These are phyloP conservation scores for Tylopilus plumbeoviolaceoides DNA, from an alignment of 768 basidiomycete genomes.

Conservation along the genomic window DNA sequence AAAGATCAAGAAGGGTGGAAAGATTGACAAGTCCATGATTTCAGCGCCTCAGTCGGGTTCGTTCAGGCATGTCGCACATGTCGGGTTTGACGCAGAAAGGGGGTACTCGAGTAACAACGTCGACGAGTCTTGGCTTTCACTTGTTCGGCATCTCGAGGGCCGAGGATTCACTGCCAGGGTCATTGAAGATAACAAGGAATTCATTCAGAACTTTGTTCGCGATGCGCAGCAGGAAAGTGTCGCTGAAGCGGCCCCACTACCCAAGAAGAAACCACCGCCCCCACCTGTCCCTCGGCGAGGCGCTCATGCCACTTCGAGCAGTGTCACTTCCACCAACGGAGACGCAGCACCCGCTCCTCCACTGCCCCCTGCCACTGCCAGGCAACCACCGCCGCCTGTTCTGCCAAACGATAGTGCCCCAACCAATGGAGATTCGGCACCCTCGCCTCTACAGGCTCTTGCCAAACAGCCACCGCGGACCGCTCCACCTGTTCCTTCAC, in stretches of 20 bases:
- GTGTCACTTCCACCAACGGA: conserved; percentile 21
- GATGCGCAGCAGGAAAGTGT: conserved; percentile 34
- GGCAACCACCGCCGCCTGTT: conserved; percentile 25
- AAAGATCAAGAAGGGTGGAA: conserved; percentile 58
- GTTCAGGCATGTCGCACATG: conserved; percentile 90
- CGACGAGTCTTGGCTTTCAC: conserved; percentile 81
- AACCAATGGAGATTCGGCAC: conserved; percentile 17
- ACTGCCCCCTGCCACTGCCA: conserved; percentile 31
- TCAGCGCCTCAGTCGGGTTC: conserved; percentile 74
- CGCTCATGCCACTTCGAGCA: conserved; percentile 24
- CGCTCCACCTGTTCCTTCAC: conserved; percentile 7
- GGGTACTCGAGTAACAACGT: conserved; percentile 87
- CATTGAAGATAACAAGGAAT: conserved; percentile 77
- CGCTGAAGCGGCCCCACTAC: conserved; percentile 36
- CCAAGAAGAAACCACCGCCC: conserved; percentile 31
- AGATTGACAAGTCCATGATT: conserved; percentile 91
- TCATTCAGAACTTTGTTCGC: conserved; percentile 80
- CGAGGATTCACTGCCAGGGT: conserved; percentile 65
- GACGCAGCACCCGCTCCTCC: conserved; percentile 27
- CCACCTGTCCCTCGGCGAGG: conserved; percentile 33
- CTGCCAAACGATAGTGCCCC: conserved; percentile 18
- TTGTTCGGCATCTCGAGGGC: conserved; percentile 62
- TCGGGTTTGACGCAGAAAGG: conserved; percentile 86
- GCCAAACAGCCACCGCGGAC: conserved; percentile 28
- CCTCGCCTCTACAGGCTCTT: conserved; percentile 34